Percentiles rank a stretch among this genome's conserved stretches.
Conservation (phyloP, 345 rosid species). For the Rhizophora apiculata region DNA sequence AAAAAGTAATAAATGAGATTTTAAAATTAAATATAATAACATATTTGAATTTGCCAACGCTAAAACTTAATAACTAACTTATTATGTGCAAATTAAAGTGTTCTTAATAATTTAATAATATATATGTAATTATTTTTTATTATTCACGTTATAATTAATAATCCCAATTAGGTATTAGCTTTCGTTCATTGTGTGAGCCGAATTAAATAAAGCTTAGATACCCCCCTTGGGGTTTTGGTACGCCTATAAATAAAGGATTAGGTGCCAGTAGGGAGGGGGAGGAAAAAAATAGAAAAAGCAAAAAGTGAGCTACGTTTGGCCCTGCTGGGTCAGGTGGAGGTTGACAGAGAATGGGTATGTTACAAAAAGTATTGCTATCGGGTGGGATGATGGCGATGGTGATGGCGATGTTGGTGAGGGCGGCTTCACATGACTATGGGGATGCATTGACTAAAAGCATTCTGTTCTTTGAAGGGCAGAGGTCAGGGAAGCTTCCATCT, state of each 20-base stretch:
- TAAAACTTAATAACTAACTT: too few relatives aligned
- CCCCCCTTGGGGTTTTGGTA: too few relatives aligned
- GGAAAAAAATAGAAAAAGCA: too few relatives aligned
- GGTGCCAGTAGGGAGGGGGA: neutral
- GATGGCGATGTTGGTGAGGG: neutral
- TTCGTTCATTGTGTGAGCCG: neutral
- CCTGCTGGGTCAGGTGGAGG: neutral
- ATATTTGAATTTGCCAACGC: too few relatives aligned
- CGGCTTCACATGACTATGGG: slow-evolving; percentile 17
- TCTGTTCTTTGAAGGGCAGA: slow-evolving; percentile 29
- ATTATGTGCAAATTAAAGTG: too few relatives aligned
- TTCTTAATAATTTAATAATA: too few relatives aligned
- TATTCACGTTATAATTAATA: too few relatives aligned
- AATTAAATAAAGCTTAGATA: neutral
- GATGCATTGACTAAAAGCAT: slow-evolving; percentile 27
- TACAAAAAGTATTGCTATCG: neutral
- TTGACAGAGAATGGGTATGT: slow-evolving; percentile 6
- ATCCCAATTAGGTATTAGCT: neutral
- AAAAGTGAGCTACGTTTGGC: too few relatives aligned
- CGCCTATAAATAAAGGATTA: neutral
- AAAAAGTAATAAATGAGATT: too few relatives aligned
- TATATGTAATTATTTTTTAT: too few relatives aligned
- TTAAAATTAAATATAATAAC: too few relatives aligned
- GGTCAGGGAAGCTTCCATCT: slow-evolving; percentile 28
- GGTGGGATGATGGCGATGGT: neutral